These are phyloP conservation scores for Tolypocladium pustulatum DNA, from an alignment of 2,329 filamentous ascomycete genomes.

Conservation along the genomic window DNA sequence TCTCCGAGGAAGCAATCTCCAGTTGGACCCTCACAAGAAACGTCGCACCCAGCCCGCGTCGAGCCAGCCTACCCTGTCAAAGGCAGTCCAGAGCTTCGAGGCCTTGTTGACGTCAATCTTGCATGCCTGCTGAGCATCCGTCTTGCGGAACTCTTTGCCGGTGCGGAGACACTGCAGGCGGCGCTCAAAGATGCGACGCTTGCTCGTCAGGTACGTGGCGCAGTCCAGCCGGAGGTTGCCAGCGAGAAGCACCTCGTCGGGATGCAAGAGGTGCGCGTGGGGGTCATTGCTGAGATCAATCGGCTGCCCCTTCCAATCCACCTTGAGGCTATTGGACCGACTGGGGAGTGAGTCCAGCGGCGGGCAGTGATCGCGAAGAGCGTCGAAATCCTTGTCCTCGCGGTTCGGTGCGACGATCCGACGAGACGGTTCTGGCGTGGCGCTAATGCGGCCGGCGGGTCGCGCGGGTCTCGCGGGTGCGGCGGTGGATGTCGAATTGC, in stretches of 20 bases:
- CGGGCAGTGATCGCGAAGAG: conserved; percentile 64
- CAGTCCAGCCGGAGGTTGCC: conserved; percentile 73
- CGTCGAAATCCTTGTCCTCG: conserved; percentile 72
- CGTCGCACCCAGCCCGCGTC: conserved; percentile 35
- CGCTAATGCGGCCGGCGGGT: conserved; percentile 26
- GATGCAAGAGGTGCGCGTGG: conserved; percentile 59
- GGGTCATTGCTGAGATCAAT: conserved; percentile 68
- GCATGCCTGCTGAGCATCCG: conserved; percentile 90
- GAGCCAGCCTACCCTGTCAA: conserved; percentile 80
- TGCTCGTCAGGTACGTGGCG: conserved; percentile 83
- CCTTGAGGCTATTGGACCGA: conserved; percentile 63
- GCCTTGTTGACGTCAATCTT: conserved; percentile 98
- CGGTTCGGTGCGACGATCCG: conserved; percentile 53
- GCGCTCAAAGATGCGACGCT: conserved; percentile 79
- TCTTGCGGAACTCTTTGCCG: conserved; percentile 85
- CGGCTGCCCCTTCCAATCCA: conserved; percentile 76
- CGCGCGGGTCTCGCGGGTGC: conserved; percentile 10
- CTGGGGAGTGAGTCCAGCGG: conserved; percentile 53
- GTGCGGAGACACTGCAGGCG: conserved; percentile 57
- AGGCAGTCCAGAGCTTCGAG: conserved; percentile 83
- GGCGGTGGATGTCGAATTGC: conserved; percentile 8
- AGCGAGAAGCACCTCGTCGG: conserved; percentile 67
- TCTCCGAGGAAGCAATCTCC: background rate
- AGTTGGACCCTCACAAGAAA: conserved; percentile 16
- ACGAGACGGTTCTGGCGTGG: conserved; percentile 39